Base-by-base conservation (phyloP, 768 basidiomycete species). In the Termitomyces sp. region DNA sequence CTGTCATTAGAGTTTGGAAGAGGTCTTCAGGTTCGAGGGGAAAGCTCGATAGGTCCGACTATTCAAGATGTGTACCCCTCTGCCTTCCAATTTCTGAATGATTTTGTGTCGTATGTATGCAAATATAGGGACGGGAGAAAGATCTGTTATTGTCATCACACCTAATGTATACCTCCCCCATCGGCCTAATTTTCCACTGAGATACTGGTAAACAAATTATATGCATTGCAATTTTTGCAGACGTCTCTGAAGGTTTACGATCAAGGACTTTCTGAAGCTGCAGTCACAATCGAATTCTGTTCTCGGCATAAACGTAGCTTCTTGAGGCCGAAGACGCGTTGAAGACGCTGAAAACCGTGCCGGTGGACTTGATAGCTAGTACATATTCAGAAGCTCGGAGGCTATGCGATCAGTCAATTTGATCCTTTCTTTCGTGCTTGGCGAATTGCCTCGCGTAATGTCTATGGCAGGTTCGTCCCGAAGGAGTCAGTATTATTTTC, bases 11-110 rank as follows among this genome's bases (percentile, higher is more conserved):
- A 73, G 77, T 30, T 60, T 80, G 35, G 81, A 86, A 59, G 86
- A 89, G 66, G 86, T 89, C 2, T 90, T 89, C 65, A 71, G 86
- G 51, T 85, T 87, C 64, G 87, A 88, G 38, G 80, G 81, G 9
- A 59, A 64, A 30, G n/a, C 44, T 15, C 60, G 38, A 56, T 33
- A 37, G 19, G 19, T 26, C 7, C 33, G 2, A 23, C 35, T 2
- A 23, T 14, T 35, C 14, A 17, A 31, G 8, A 21, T 19, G 2
- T 53, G 14, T 38, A 31, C 33, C n/a, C 3, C 19, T 19, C 8
- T 14, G 1, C 14, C 11, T 1, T 30, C 26, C 8, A 7, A 7
- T n/a, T 30, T 31, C 31, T 15, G 31, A 8, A 26, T 50, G 17
- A n/a, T 40, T 40, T 33, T 35, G 33, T 35, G 23, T 15, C 14